Evolutionary conservation across 1,139 yeast genomes (phyloP).

Genomic region (Kodamaea sp.): DNA sequence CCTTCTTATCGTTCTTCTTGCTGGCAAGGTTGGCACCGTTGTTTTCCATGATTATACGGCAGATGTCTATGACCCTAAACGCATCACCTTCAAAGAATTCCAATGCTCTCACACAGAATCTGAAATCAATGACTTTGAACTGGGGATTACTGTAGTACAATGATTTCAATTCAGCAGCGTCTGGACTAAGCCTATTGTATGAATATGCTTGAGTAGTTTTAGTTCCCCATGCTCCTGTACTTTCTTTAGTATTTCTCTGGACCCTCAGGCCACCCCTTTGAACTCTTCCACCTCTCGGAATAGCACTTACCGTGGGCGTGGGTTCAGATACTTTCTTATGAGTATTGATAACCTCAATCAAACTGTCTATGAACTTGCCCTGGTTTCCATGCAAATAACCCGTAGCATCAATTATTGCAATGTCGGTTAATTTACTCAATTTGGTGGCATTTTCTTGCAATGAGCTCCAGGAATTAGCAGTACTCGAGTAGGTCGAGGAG

Average conservation of each 20-base stretch:
- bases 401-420: slow-evolving; percentile 11
- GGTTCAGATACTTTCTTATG: slow-evolving; percentile 8
- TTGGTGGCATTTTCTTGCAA: slow-evolving; percentile 8
- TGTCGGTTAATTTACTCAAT: slow-evolving; percentile 9
- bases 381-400: slow-evolving; percentile 16
- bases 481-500: not conserved
- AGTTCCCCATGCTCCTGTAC: not conserved
- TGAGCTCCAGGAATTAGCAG: slow-evolving; percentile 11
- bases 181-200: slow-evolving; percentile 7
- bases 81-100: slow-evolving; percentile 43
- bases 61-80: slow-evolving; percentile 29
- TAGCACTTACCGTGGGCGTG: not conserved
- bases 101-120: slow-evolving; percentile 38
- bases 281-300: slow-evolving; percentile 27
- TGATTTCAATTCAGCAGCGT: slow-evolving; percentile 23
- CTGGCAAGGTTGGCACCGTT: slow-evolving; percentile 19
- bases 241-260: not conserved
- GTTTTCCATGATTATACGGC: slow-evolving; percentile 25
- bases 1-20: not conserved
- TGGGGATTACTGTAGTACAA: slow-evolving; percentile 23
- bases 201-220: slow-evolving; percentile 5
- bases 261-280: too few relatives aligned
- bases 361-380: slow-evolving; percentile 23
- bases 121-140: slow-evolving; percentile 14
- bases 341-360: slow-evolving; percentile 31